phyloP scores from a whole-genome alignment of 2,329 filamentous ascomycete species.

The Penicillium capsulatum region DNA sequence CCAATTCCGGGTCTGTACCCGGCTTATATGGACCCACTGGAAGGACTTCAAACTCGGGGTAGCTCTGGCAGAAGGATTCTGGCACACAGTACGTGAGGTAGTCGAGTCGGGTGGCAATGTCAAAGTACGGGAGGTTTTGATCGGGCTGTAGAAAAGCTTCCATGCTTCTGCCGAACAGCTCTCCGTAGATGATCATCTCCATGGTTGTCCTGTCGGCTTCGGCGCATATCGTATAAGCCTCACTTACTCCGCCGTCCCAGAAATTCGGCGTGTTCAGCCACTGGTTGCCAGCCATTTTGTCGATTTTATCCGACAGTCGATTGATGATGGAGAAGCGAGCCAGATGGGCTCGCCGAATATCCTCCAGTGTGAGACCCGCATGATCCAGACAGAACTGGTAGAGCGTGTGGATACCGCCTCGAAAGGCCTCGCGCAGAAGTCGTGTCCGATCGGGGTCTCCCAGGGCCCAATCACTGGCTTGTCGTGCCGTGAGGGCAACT shows the following conservation, averaged over 20 bases:
- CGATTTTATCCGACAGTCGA: neutral
- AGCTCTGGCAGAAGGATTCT: neutral
- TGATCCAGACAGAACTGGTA: neutral
- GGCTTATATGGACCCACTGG: neutral
- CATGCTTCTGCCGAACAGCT: neutral
- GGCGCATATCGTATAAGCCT: neutral
- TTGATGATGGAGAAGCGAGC: neutral
- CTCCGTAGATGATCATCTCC: neutral
- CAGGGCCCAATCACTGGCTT: neutral
- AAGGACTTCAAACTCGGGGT: neutral
- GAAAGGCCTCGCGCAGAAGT: neutral
- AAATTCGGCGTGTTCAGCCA: neutral
- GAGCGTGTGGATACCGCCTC: neutral
- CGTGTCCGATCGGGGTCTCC: neutral
- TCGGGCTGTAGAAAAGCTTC: neutral
- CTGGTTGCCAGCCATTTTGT: neutral
- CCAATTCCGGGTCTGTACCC: neutral
- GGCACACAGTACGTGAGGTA: neutral
- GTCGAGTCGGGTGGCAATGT: neutral
- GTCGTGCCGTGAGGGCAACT: neutral
- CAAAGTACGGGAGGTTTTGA: neutral
- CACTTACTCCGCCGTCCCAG: neutral
- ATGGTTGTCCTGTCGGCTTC: neutral
- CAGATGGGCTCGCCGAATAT: neutral
- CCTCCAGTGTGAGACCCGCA: neutral